A percentile compares a stretch with the other conserved stretches of the same genome.
phyloP scores from a whole-genome alignment of 2,329 filamentous ascomycete species.

The Cladosporium phlei region DNA sequence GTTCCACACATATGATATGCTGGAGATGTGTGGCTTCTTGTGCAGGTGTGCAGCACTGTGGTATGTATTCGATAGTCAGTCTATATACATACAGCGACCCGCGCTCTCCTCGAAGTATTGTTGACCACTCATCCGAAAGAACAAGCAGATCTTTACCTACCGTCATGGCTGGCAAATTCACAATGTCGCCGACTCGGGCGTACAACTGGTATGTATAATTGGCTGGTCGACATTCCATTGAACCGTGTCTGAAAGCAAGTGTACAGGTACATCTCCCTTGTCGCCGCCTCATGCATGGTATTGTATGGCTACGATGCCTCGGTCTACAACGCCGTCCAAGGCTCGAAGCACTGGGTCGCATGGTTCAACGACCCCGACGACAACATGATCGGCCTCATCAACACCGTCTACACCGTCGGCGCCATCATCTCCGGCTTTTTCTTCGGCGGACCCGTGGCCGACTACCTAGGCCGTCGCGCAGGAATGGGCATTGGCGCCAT shows the following conservation, averaged over 20 bases:
- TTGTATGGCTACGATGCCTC: constrained; percentile 71
- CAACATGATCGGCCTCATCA: constrained; percentile 53
- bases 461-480: constrained; percentile 45
- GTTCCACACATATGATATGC: not conserved
- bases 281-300: constrained; percentile 70
- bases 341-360: constrained; percentile 60
- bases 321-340: constrained; percentile 68
- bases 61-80: not conserved
- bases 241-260: constrained; percentile 21
- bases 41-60: constrained; percentile 1
- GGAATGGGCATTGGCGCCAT: constrained; percentile 63
- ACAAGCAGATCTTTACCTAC: not conserved
- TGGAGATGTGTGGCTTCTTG: not conserved
- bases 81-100: constrained; percentile 1
- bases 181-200: constrained; percentile 33
- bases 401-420: constrained; percentile 66
- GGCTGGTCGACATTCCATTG: constrained; percentile 27
- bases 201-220: constrained; percentile 36
- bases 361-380: constrained; percentile 54
- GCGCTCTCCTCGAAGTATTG: not conserved
- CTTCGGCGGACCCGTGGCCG: constrained; percentile 56
- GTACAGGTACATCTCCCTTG: constrained; percentile 60
- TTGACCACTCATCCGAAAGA: not conserved
- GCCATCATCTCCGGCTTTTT: constrained; percentile 68
- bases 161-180: not conserved